Evolutionary conservation across 2,329 filamentous ascomycete species (phyloP).

Genomic region (Penicillium sp.): DNA sequence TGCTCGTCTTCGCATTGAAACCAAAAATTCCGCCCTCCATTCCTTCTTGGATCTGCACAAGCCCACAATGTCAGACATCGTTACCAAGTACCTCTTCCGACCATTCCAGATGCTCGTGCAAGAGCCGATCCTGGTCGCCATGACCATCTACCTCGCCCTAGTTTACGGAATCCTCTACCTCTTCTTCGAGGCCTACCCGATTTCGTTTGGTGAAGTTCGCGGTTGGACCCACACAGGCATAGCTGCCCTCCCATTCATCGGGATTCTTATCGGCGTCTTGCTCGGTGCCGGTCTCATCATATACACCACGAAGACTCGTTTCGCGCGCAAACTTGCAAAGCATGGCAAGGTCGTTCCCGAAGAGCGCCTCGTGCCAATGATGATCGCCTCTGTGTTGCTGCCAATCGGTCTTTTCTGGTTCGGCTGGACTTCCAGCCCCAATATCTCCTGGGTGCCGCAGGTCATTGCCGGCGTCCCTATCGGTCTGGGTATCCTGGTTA

Average conservation of each 20-base stretch:
- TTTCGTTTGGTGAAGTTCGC: constrained; percentile 33
- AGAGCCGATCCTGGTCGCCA: constrained; percentile 43
- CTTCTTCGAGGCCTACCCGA: constrained; percentile 37
- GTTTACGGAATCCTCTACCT: constrained; percentile 34
- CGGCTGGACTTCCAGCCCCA: constrained; percentile 40
- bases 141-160: constrained; percentile 40
- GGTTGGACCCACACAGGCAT: constrained; percentile 32
- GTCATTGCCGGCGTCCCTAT: constrained; percentile 39
- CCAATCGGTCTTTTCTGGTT: constrained; percentile 45
- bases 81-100: constrained; percentile 39
- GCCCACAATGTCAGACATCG: constrained; percentile 33
- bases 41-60: constrained; percentile 39
- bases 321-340: constrained; percentile 28
- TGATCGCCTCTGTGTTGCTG: constrained; percentile 37
- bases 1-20: constrained; percentile 40
- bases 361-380: constrained; percentile 41
- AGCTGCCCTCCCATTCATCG: constrained; percentile 33
- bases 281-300: constrained; percentile 32
- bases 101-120: constrained; percentile 41
- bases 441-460: constrained; percentile 41
- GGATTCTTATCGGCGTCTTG: constrained; percentile 29
- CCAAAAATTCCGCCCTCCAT: constrained; percentile 42
- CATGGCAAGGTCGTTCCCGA: constrained; percentile 33
- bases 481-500: constrained; percentile 38
- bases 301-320: constrained; percentile 36